Evolutionary conservation across 2,329 filamentous ascomycete genomes (phyloP), one percentile per base, ranked within the genome.

Genomic region (Rugonectria rugulosa): DNA sequence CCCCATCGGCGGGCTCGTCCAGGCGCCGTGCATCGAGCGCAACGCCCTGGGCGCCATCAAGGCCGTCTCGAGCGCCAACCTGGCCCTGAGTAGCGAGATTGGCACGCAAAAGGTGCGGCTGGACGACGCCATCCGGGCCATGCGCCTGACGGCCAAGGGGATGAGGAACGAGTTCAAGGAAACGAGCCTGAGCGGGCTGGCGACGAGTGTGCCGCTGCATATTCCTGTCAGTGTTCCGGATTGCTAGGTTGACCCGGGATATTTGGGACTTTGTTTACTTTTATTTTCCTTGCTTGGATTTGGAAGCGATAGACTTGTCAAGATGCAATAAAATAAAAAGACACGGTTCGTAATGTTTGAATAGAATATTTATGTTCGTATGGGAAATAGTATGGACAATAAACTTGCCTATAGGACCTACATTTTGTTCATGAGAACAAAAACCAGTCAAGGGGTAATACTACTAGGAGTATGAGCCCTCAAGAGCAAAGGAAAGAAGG

Each of bases 101-200:
- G 77, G 77, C 5, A 79, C 74, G 5, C 77, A 78, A 47, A 79
- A 80, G 67, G 79, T 81, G 11, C 70, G 78, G 21, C 72, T 81
- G 4, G 79, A 81, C 51, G 79, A 81, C 51, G 79, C 79, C 6
- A 81, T 81, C 46, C 74, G 76, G 5, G 79, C 79, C 6, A 81
- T 81, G 79, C 70, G 79, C 0, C 58, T 81, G 12, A 81, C 79
- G 0, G 79, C 79, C 4, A 74, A 79, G 67, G 79, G 79, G 1
- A 81, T 81, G 79, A 70, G 79, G 26, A 81, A 81, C 29, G 79
- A 81, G 68, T 81, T 81, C 66, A 81, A 81, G 70, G 79, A 81
- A 69, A 81, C 79, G 4, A 81, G 78, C 56, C 64, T 81, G 21
- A 81, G 79, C 42, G 78, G 78, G 3, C 59, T 81, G 55, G 78